Conservation (phyloP, 2,329 filamentous ascomycete species). For the Xylariaceae sp. region DNA sequence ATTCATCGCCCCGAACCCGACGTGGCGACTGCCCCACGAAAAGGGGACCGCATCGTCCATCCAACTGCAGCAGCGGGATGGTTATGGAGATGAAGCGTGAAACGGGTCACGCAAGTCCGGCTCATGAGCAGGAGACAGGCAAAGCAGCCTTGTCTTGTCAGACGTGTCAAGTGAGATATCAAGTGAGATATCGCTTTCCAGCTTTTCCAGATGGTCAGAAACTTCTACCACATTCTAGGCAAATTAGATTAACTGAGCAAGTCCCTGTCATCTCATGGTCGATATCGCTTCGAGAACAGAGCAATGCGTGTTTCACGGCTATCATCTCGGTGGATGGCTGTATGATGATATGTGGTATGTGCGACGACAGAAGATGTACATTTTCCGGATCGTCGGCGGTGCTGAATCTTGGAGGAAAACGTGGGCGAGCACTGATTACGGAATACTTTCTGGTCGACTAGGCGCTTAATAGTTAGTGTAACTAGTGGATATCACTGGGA, state of each 20-base stretch:
- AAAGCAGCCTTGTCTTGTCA: constrained; percentile 6
- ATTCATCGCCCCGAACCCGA: not conserved
- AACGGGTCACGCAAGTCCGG: constrained; percentile 5
- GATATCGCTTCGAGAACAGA: too few species aligned
- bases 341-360: too few species aligned
- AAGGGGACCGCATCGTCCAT: constrained; percentile 13
- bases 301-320: too few species aligned
- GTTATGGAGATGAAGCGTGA: not conserved
- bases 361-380: too few species aligned
- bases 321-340: too few species aligned
- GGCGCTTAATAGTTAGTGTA: not conserved
- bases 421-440: too few species aligned
- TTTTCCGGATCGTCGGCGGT: too few species aligned
- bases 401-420: too few species aligned
- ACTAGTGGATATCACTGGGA: not conserved
- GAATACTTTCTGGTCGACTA: not conserved
- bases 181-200: not conserved
- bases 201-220: not conserved
- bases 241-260: not conserved
- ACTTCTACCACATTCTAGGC: not conserved
- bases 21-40: constrained; percentile 8
- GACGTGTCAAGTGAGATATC: constrained; percentile 5
- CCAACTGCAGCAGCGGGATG: constrained; percentile 6
- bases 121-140: not conserved
- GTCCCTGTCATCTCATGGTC: too few species aligned